Evolutionary conservation across 352 stramenopile species (phyloP), one percentile per base, ranked within the genome.

Genomic region (Globisporangium perplexum): DNA sequence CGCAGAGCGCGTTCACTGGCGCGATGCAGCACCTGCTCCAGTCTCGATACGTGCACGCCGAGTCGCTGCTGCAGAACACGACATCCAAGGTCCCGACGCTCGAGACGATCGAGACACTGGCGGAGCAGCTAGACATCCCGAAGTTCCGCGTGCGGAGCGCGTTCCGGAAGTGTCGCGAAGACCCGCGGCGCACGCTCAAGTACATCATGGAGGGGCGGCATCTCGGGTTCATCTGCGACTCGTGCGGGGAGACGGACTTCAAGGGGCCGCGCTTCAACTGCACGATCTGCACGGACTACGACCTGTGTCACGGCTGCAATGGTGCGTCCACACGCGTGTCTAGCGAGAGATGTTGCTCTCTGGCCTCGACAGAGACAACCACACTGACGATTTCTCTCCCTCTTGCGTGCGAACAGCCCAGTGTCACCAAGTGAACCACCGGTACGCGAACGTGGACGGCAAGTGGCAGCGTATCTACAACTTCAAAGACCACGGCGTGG

Each of bases 191-290:
- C 4, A 91, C 83, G 17, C 61, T 93, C 46, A 57, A 66, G 46
- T 93, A 89, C 55, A 89, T 93, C 49, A 91, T 93, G 83, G 80
- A 90, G 51, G 83, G 77, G 0, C 70, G 80, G 7, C 83, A 93
- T 47, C 57, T 93, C 12, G 83, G 83, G 0, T 93, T 93, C 47
- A 90, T 90, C 41, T 93, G 83, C 52, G 83, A 93, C 51, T 86
- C 71, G 39, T 93, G 80, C 42, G 83, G 78, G 14, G 71, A 90
- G 66, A 90, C 80, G 23, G 80, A 93, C 41, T 91, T 93, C 56
- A 75, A 71, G 20, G 82, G 82, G 17, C 55, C 76, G 39, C 76
- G 83, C 11, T 93, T 76, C 57, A 91, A 90, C 57, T 91, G 80
- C 68, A 65, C 60, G 4, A 57, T 83, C 5, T 93, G 83, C 68